Percentiles rank a stretch among this genome's conserved stretches.
phyloP scores from a whole-genome alignment of 306 rosid species.

The Medicago truncatula region DNA sequence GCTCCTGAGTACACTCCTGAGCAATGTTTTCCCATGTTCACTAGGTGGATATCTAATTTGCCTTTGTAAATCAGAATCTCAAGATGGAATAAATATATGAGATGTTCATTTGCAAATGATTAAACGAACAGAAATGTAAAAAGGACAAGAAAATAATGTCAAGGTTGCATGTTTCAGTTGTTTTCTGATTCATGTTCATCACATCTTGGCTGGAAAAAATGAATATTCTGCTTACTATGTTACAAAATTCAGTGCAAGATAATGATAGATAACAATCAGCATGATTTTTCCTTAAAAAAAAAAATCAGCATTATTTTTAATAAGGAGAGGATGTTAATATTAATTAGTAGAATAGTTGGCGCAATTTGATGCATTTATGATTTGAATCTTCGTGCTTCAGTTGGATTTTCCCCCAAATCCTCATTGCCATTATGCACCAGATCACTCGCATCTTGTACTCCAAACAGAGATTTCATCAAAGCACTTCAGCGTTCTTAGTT shows the following conservation, averaged over 20 bases:
- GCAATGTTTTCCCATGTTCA: slow-evolving; percentile 28
- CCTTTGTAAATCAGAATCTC: background rate
- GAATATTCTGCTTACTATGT: background rate
- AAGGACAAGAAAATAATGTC: background rate
- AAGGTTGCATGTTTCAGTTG: background rate
- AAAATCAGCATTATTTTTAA: no score
- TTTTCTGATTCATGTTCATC: background rate
- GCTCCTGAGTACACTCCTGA: slow-evolving; percentile 23
- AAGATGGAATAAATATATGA: background rate
- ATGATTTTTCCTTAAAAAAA: no score
- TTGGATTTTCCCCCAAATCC: no score
- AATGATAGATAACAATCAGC: background rate
- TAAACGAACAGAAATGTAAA: background rate
- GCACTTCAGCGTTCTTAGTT: no score
- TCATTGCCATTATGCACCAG: no score
- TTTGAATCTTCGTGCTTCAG: no score
- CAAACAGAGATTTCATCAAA: no score
- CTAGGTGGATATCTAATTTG: slow-evolving; percentile 31
- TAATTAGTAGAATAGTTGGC: no score
- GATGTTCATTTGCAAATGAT: background rate
- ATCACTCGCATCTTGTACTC: no score
- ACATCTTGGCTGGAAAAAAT: background rate
- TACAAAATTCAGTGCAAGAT: background rate
- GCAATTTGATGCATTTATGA: no score
- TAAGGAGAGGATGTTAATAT: no score